These are phyloP conservation scores for Hypoxylon crocopeplum DNA, from an alignment of 495 filamentous ascomycete species.

Conservation along the genomic window DNA sequence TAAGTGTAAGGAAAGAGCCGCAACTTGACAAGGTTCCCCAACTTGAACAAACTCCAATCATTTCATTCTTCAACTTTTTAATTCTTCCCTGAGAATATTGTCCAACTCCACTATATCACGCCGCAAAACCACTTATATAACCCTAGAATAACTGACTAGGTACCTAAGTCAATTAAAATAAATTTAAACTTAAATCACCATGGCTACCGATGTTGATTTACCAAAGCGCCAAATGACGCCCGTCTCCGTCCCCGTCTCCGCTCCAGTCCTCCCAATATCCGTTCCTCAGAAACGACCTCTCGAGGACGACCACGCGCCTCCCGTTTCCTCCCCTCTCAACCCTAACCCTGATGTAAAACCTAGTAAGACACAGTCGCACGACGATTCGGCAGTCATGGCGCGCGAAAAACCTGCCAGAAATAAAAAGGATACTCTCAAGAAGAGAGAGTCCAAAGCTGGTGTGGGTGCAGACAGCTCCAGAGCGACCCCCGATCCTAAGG, in stretches of 20 bases:
- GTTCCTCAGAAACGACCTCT: slow-evolving; percentile 66
- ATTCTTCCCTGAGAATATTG: background rate
- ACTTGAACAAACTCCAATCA: background rate
- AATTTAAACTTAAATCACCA: slow-evolving; percentile 38
- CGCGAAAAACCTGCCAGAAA: slow-evolving; percentile 56
- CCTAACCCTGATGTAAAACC: slow-evolving; percentile 54
- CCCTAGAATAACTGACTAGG: too few species aligned
- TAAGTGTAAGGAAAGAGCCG: too few species aligned
- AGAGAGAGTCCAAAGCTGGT: slow-evolving; percentile 72
- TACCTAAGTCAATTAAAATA: too few species aligned
- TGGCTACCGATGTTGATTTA: slow-evolving; percentile 47
- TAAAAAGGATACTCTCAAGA: slow-evolving; percentile 78
- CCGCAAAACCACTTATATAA: too few species aligned
- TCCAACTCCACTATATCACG: too few species aligned
- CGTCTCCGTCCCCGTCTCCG: slow-evolving; percentile 41
- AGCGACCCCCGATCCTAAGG: slow-evolving; percentile 63
- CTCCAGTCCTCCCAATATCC: slow-evolving; percentile 42
- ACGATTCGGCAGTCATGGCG: slow-evolving; percentile 47
- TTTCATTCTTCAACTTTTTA: background rate
- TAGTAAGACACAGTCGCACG: slow-evolving; percentile 42
- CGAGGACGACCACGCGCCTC: slow-evolving; percentile 61
- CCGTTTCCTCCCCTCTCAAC: slow-evolving; percentile 68
- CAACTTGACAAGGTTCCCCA: background rate
- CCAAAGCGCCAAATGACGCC: slow-evolving; percentile 53
- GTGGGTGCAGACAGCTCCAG: slow-evolving; percentile 53